A percentile compares a stretch with the other conserved stretches of the same genome.
phyloP scores from a whole-genome alignment of 2,329 filamentous ascomycete genomes.

The Aspergillus persii region DNA sequence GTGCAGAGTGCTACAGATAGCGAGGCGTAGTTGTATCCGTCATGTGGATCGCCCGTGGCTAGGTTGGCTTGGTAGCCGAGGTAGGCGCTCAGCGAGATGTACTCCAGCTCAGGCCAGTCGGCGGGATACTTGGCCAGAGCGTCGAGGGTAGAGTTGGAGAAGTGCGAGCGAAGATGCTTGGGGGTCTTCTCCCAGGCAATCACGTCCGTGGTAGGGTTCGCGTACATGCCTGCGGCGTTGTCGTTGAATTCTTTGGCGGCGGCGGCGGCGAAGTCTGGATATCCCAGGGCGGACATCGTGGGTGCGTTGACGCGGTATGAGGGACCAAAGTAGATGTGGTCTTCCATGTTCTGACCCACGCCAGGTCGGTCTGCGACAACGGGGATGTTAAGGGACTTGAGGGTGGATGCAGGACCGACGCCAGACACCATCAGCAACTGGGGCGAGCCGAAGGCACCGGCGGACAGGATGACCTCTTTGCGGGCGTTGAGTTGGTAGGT shows the following conservation, averaged over 20 bases:
- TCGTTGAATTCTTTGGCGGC: constrained; percentile 1
- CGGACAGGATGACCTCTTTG: constrained; percentile 51
- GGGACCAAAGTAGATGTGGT: constrained; percentile 32
- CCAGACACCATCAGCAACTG: constrained; percentile 50
- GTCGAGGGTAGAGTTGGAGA: neutral
- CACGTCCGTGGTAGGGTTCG: constrained; percentile 20
- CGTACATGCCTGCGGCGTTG: constrained; percentile 7
- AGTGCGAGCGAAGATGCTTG: constrained; percentile 9
- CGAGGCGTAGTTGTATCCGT: constrained; percentile 26
- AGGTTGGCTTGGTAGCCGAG: constrained; percentile 23
- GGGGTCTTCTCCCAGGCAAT: constrained; percentile 36
- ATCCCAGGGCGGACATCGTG: constrained; percentile 21
- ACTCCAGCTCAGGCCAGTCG: constrained; percentile 41
- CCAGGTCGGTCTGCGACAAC: constrained; percentile 30
- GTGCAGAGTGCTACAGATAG: constrained; percentile 24
- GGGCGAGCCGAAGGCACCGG: constrained; percentile 52
- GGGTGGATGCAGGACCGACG: constrained; percentile 39
- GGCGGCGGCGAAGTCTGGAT: constrained; percentile 14
- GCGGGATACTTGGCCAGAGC: constrained; percentile 13
- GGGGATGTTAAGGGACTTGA: constrained; percentile 25
- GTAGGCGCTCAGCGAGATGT: constrained; percentile 24
- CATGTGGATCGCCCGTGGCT: constrained; percentile 15
- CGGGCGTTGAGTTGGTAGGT: constrained; percentile 44
- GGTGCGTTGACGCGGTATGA: constrained; percentile 26
- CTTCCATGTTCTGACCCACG: constrained; percentile 39